phyloP scores from a whole-genome alignment of 2,329 filamentous ascomycete species.

The Fusarium proliferatum region DNA sequence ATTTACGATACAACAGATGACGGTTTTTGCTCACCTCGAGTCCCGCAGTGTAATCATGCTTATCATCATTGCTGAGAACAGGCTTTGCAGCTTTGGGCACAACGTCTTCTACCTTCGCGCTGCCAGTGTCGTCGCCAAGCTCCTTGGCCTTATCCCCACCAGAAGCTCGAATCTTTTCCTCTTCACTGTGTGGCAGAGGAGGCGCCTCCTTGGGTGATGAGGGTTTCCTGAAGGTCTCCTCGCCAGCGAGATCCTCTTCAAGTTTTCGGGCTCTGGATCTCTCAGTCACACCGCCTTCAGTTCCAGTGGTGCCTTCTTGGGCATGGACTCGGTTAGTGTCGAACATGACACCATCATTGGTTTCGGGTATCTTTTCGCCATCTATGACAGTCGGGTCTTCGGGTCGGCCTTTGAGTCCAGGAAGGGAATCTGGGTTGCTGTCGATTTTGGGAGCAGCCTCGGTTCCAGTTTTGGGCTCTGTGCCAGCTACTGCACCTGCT shows the following conservation, averaged over 20 bases:
- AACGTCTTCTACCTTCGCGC: constrained; percentile 20
- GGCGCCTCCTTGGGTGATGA: constrained; percentile 87
- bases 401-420: constrained; percentile 62
- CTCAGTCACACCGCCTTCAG: constrained; percentile 87
- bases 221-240: constrained; percentile 78
- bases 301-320: constrained; percentile 88
- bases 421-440: constrained; percentile 53
- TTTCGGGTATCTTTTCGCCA: constrained; percentile 70
- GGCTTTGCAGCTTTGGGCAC: constrained; percentile 29
- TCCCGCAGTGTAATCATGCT: constrained; percentile 52
- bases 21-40: constrained; percentile 47
- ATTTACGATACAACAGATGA: neutral
- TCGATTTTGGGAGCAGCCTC: constrained; percentile 33
- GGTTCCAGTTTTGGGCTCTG: constrained; percentile 2
- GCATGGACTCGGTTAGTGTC: constrained; percentile 81
- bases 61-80: constrained; percentile 55
- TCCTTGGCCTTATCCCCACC: constrained; percentile 45
- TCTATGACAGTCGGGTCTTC: constrained; percentile 65
- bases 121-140: neutral
- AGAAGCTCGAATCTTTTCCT: constrained; percentile 69
- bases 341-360: constrained; percentile 90
- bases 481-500: neutral
- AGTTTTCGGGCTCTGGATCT: constrained; percentile 82
- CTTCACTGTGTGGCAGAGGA: constrained; percentile 82
- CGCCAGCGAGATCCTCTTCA: constrained; percentile 72